Base-by-base conservation (phyloP, 2,329 filamentous ascomycete species). In the Trichoderma simmonsii region DNA sequence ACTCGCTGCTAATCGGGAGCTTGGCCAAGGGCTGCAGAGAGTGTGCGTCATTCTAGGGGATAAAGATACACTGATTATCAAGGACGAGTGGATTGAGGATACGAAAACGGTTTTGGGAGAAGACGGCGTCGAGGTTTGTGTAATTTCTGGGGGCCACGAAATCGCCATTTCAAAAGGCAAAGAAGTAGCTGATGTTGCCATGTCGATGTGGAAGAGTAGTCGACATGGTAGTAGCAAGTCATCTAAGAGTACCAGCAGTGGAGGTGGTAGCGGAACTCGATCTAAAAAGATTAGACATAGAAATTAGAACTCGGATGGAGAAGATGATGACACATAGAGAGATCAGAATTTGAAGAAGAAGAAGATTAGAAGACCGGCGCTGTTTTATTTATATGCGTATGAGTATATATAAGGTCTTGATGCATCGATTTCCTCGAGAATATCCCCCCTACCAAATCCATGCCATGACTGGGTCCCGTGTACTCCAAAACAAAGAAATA, bases 101-200 rank as follows among this genome's bases (percentile, higher is more conserved):
- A 88, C 87, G 3, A 83, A 81, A 11, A 81, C 81, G 12, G 85
- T 86, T 15, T 79, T 94, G 26, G 89, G 90, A 3, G 80, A 83
- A 28, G 88, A 91, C 6, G 84, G 79, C 71, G 85, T 91, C 4
- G 84, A 87, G 71, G 85, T 90, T 64, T 82, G 85, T 56, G 81
- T 87, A 28, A 77, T 93, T 18, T 84, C 88, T 28, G 90, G 88
- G 5, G 92, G 91, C 0, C 92, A 94, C 78, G 92, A 93, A 77
- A 83, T 94, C 73, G 90, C 89, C 1, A 89, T 93, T 74, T 87
- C 87, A 14, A 86, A 86, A 71, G 88, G 88, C 3, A 81, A 83
- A 11, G 86, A 89, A 70, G 85, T 93, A 71, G 89, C 88, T 1
- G 79, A 83, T 18, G 74, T 79, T 21, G 78, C 79, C 7, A 76